Evolutionary conservation across 495 filamentous ascomycete genomes (phyloP).

Genomic region (Podospora conica): DNA sequence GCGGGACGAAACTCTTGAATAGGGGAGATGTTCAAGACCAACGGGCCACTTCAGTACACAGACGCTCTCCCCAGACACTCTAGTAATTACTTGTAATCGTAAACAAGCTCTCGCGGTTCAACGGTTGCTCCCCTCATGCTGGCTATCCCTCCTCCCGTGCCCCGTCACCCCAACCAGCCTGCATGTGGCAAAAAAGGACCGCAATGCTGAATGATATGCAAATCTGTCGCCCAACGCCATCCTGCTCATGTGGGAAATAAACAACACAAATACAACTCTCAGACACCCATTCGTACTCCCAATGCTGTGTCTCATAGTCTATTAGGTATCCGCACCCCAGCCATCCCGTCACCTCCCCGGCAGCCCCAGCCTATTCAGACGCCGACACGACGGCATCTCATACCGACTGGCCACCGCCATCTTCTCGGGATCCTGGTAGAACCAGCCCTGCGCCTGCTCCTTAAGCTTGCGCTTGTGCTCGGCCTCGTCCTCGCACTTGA

Average conservation of each 20-base stretch:
- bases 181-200: background rate
- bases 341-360: background rate
- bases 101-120: background rate
- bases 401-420: conserved; percentile 47
- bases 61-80: background rate
- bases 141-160: background rate
- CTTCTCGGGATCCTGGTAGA: conserved; percentile 71
- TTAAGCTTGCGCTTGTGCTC: conserved; percentile 55
- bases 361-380: conserved; percentile 25
- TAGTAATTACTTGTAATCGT: background rate
- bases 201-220: background rate
- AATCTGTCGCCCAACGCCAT: background rate
- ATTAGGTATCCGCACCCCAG: too few relatives aligned
- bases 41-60: background rate
- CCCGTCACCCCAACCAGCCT: background rate
- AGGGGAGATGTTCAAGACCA: background rate
- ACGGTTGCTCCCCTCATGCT: background rate
- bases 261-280: background rate
- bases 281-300: background rate
- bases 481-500: conserved; percentile 67
- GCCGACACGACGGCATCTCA: conserved; percentile 35
- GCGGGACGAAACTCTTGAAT: background rate
- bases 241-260: background rate
- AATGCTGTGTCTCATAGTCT: background rate
- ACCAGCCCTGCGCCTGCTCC: conserved; percentile 84